A percentile compares a stretch with the other conserved stretches of the same genome.
phyloP scores from a whole-genome alignment of 2,329 filamentous ascomycete species.

The Aspergillus sp. region DNA sequence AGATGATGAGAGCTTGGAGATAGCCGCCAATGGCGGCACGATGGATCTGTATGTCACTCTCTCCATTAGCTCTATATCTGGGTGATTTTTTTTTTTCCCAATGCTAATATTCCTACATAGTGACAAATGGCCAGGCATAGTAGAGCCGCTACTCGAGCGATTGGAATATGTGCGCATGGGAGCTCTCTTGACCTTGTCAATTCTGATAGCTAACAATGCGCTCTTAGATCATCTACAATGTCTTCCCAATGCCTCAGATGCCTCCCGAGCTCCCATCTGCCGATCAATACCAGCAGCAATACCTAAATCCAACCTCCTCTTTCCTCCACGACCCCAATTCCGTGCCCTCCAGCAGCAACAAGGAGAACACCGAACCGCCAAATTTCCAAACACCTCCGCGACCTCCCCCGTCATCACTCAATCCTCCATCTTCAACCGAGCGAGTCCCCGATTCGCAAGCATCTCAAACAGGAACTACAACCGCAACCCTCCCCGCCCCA shows the following conservation, averaged over 20 bases:
- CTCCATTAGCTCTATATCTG: background rate
- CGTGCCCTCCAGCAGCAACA: conserved; percentile 34
- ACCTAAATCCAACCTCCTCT: conserved; percentile 22
- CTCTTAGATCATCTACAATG: conserved; percentile 68
- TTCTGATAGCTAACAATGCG: background rate
- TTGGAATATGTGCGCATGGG: conserved; percentile 60
- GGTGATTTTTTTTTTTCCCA: background rate
- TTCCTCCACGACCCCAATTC: conserved; percentile 30
- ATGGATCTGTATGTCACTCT: conserved; percentile 55
- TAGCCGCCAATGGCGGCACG: conserved; percentile 58
- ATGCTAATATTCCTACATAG: conserved; percentile 49
- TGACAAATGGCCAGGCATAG: conserved; percentile 66
- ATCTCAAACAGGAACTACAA: conserved; percentile 46
- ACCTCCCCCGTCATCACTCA: conserved; percentile 40
- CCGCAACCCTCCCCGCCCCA: conserved; percentile 59
- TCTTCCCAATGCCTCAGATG: conserved; percentile 70
- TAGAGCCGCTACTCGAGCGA: conserved; percentile 64
- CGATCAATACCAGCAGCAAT: conserved; percentile 24
- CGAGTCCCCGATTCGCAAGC: conserved; percentile 44
- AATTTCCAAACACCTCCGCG: conserved; percentile 31
- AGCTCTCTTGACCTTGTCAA: background rate
- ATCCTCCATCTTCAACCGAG: conserved; percentile 39
- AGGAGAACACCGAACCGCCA: conserved; percentile 36
- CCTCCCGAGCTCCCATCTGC: conserved; percentile 43
- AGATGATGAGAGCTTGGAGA: conserved; percentile 56